Conservation (phyloP, 192 early-diverging fungal species). For the Coemansia sp. region DNA sequence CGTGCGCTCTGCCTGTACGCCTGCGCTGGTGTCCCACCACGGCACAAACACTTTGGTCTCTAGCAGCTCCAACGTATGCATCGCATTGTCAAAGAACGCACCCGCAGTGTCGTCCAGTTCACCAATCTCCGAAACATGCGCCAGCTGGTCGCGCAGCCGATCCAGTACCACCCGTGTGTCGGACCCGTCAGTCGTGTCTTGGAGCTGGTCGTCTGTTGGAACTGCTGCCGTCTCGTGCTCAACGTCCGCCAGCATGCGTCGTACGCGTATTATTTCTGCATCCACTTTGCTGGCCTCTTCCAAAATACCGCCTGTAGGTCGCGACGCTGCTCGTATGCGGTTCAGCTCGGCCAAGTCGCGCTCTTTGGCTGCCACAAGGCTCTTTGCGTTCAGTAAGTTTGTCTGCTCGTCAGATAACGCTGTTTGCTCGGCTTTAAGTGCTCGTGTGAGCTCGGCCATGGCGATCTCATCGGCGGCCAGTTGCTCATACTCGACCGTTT, state of each 20-base stretch:
- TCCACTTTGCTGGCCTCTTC: slow-evolving; percentile 41
- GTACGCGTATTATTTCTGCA: slow-evolving; percentile 43
- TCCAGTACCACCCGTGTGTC: slow-evolving; percentile 40
- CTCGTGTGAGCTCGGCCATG: slow-evolving; percentile 26
- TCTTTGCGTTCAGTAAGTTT: slow-evolving; percentile 46
- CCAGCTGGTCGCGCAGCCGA: slow-evolving; percentile 33
- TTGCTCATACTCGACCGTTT: slow-evolving; percentile 35
- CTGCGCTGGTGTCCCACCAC: slow-evolving; percentile 44
- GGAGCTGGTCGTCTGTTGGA: slow-evolving; percentile 35
- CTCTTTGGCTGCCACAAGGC: slow-evolving; percentile 42
- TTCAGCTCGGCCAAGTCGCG: slow-evolving; percentile 47
- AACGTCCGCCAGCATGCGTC: slow-evolving; percentile 34
- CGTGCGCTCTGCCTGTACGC: slow-evolving; percentile 32
- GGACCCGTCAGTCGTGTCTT: slow-evolving; percentile 30
- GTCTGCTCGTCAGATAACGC: slow-evolving; percentile 39
- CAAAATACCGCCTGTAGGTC: slow-evolving; percentile 19
- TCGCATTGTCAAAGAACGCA: slow-evolving; percentile 14
- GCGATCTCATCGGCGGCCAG: slow-evolving; percentile 34
- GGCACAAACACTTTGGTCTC: slow-evolving; percentile 51
- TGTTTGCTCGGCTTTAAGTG: slow-evolving; percentile 27
- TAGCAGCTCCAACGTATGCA: slow-evolving; percentile 30
- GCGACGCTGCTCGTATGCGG: slow-evolving; percentile 17
- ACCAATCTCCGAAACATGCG: neutral
- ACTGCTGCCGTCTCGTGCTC: slow-evolving; percentile 40
- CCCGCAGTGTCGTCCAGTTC: slow-evolving; percentile 11